These are phyloP conservation scores for Wallacemonas collosoma DNA, from an alignment of 208 protist genomes.

Conservation along the genomic window DNA sequence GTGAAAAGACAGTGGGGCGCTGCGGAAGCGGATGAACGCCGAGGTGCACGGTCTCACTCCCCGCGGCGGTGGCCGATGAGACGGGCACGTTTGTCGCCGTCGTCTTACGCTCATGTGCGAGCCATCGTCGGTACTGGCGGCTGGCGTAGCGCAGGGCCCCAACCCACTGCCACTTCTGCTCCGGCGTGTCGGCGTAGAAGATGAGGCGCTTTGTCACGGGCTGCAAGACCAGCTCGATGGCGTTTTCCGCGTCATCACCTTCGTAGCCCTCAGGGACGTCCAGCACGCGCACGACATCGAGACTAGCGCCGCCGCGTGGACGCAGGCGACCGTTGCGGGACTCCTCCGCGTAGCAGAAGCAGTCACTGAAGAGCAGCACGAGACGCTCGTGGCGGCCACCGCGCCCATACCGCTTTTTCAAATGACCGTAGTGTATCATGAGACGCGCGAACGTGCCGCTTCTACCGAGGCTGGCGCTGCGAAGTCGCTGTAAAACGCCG, in stretches of 20 bases:
- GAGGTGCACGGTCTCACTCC: background rate
- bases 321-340: constrained; percentile 59
- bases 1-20: constrained; percentile 22
- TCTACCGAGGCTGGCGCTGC: constrained; percentile 6
- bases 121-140: constrained; percentile 13
- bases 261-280: constrained; percentile 30
- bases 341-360: constrained; percentile 83
- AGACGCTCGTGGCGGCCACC: constrained; percentile 69
- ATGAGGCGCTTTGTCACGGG: constrained; percentile 45
- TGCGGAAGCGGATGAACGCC: constrained; percentile 2
- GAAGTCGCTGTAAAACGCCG: constrained; percentile 1
- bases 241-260: constrained; percentile 37
- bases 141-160: constrained; percentile 61
- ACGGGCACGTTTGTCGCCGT: background rate
- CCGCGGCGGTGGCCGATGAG: background rate
- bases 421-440: constrained; percentile 72
- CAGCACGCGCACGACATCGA: constrained; percentile 50
- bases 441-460: constrained; percentile 33
- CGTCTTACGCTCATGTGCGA: constrained; percentile 2
- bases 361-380: constrained; percentile 84
- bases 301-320: constrained; percentile 63
- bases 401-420: constrained; percentile 64
- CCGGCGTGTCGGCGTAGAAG: constrained; percentile 63
- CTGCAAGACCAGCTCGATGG: constrained; percentile 56
- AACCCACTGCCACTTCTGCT: constrained; percentile 83